A percentile compares a stretch with the other conserved stretches of the same genome.
These are phyloP conservation scores for Candida broadrunensis DNA, from an alignment of 805 yeast species.

Conservation along the genomic window DNA sequence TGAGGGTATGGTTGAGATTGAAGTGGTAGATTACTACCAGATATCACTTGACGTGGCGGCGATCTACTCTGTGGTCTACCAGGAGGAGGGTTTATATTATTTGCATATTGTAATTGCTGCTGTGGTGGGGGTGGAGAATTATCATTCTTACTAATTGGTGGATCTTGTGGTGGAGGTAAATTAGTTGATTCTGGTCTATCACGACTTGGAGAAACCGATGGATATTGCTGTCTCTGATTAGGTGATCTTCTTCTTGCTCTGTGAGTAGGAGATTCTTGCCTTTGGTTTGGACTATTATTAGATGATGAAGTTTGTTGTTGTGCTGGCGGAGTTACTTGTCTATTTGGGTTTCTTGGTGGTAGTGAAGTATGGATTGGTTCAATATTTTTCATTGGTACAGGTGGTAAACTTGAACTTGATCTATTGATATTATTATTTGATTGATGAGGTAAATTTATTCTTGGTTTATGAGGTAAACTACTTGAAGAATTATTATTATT, in stretches of 20 bases:
- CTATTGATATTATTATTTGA: not conserved
- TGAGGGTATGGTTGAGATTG: not conserved
- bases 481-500: not conserved
- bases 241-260: too few relatives aligned
- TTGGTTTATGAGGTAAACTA: not conserved
- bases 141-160: not conserved
- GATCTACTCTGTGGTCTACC: slow-evolving; percentile 1
- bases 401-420: not conserved
- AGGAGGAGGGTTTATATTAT: slow-evolving; percentile 1
- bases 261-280: too few relatives aligned
- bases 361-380: not conserved
- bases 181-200: not conserved
- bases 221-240: too few relatives aligned
- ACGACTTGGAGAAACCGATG: not conserved
- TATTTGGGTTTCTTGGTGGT: not conserved
- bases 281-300: not conserved
- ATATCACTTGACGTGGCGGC: not conserved
- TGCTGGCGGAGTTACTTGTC: not conserved
- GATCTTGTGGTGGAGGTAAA: not conserved
- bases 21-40: not conserved
- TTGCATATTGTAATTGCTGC: too few relatives aligned
- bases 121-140: not conserved
- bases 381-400: not conserved
- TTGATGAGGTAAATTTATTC: not conserved
- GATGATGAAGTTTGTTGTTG: not conserved